A percentile compares a stretch with the other conserved stretches of the same genome.
Evolutionary conservation across 2,329 filamentous ascomycete genomes (phyloP).

Genomic region (Colletotrichum brevisporum): DNA sequence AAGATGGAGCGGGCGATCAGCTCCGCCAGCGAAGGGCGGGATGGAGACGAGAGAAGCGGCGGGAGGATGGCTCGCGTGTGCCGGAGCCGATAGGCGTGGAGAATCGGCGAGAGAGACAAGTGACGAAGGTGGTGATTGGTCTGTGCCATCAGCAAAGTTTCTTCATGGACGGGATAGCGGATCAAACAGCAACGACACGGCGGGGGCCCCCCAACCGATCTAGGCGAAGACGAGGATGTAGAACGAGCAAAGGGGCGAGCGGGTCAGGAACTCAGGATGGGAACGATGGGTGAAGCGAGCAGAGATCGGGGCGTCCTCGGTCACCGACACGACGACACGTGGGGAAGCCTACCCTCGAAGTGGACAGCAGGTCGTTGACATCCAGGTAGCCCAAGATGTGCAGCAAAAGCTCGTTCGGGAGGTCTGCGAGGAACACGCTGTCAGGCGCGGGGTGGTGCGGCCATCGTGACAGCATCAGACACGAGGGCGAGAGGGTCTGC

Average conservation of each 20-base stretch:
- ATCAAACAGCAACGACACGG: conserved; percentile 8
- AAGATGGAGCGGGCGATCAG: conserved; percentile 77
- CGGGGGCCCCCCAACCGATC: background rate
- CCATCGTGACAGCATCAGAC: conserved; percentile 17
- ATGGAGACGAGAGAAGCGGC: conserved; percentile 68
- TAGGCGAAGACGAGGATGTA: background rate
- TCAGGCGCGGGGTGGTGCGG: conserved; percentile 14
- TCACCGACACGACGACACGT: conserved; percentile 13
- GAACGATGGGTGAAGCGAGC: background rate
- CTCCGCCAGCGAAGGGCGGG: conserved; percentile 71
- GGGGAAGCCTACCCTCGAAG: conserved; percentile 65
- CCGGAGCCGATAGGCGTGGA: conserved; percentile 74
- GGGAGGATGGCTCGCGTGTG: conserved; percentile 68
- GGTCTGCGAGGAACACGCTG: conserved; percentile 42
- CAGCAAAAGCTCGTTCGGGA: conserved; percentile 71
- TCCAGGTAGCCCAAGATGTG: conserved; percentile 70
- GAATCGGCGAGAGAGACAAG: conserved; percentile 74
- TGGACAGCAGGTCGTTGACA: conserved; percentile 68
- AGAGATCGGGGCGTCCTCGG: background rate
- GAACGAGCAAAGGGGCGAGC: background rate
- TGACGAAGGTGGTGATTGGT: conserved; percentile 73
- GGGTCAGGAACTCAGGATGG: background rate
- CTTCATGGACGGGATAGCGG: conserved; percentile 15
- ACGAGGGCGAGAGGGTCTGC: conserved; percentile 18
- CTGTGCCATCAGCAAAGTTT: conserved; percentile 53